Base-by-base conservation (phyloP, 805 yeast genomes). In the Cyberlindnera veronae region DNA sequence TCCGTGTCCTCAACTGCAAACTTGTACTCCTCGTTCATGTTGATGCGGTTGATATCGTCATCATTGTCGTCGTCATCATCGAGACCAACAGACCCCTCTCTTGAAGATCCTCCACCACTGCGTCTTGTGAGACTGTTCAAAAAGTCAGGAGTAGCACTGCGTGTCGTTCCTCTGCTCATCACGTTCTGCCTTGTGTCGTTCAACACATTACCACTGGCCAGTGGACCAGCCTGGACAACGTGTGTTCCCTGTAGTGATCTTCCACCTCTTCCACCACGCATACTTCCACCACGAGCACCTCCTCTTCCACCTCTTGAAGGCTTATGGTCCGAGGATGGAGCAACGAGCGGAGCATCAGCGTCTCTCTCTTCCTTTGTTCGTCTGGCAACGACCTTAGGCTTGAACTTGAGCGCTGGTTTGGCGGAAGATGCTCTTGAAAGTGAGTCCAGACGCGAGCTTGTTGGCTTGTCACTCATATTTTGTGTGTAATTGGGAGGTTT, bases 331-430 rank as follows among this genome's bases (percentile, higher is more conserved):
- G 36, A 41, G 1, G 46, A 50, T 15, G 50, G 44, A 5, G 32
- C 45, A 31, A 32, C 37, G 6, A 34, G 36, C 5, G 89, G 88
- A 0, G 89, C 90, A 39, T 77, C 75, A 20, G 84, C 79, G 17
- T 79, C 95, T 59, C 96, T 69, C 51, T 88, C 96, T 51, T 85
- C 90, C 51, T 86, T 82, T 10, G 88, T 67, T 58, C 87, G 79
- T 62, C 97, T 71, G 0, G 89, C 89, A 31, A 90, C 95, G 2
- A 72, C 81, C 61, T 90, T 90, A 3, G 97, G 97, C 61, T 81
- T 79, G 64, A 90, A 90, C 61, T 83, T 82, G 45, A 84, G 64
- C 3, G 77, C 69, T 7, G 85, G 75, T 51, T 77, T 76, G 2
- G 65, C 54, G 20, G 52, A 52, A 13, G 67, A 59, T 1, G 68